Percentiles rank a stretch among this genome's conserved stretches.
These are phyloP conservation scores for Curvularia hawaiiensis DNA, from an alignment of 2,329 filamentous ascomycete species.

Conservation along the genomic window DNA sequence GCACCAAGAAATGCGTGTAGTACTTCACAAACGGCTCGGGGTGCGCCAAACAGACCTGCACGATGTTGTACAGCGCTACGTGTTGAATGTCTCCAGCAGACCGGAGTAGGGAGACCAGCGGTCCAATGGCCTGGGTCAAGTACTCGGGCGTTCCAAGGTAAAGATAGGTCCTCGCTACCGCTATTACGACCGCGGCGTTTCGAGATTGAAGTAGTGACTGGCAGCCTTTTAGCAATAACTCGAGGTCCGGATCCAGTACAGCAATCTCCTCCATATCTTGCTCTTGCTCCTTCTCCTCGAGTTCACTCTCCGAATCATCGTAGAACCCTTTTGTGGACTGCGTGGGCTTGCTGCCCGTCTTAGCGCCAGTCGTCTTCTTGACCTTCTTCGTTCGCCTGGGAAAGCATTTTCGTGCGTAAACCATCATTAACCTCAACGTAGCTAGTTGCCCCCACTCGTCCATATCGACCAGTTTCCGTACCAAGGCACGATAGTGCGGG, in stretches of 20 bases:
- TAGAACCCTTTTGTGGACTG: constrained; percentile 75
- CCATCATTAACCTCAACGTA: constrained; percentile 78
- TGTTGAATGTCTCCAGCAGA: constrained; percentile 87
- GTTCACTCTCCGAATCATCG: constrained; percentile 59
- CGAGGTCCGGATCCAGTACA: constrained; percentile 79
- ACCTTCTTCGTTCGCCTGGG: constrained; percentile 68
- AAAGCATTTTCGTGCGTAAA: constrained; percentile 88
- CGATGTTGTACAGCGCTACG: constrained; percentile 90
- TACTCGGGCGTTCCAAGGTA: constrained; percentile 82
- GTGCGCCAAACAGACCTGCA: constrained; percentile 80
- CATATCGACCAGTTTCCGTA: constrained; percentile 96
- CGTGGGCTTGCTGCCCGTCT: constrained; percentile 42
- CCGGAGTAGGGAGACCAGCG: constrained; percentile 82
- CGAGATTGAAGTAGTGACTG: constrained; percentile 87
- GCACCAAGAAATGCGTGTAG: constrained; percentile 86
- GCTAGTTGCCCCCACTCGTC: constrained; percentile 97
- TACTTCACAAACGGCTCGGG: constrained; percentile 87
- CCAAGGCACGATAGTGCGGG: constrained; percentile 81
- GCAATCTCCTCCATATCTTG: constrained; percentile 61
- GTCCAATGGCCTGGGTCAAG: constrained; percentile 76
- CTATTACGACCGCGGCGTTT: constrained; percentile 89
- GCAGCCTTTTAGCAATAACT: constrained; percentile 78
- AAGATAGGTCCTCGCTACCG: constrained; percentile 82
- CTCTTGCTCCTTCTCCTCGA: constrained; percentile 51
- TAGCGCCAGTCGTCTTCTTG: constrained; percentile 56